Conservation (phyloP, 2,329 filamentous ascomycete genomes). For the Pseudopyrenochaeta lycopersici region DNA sequence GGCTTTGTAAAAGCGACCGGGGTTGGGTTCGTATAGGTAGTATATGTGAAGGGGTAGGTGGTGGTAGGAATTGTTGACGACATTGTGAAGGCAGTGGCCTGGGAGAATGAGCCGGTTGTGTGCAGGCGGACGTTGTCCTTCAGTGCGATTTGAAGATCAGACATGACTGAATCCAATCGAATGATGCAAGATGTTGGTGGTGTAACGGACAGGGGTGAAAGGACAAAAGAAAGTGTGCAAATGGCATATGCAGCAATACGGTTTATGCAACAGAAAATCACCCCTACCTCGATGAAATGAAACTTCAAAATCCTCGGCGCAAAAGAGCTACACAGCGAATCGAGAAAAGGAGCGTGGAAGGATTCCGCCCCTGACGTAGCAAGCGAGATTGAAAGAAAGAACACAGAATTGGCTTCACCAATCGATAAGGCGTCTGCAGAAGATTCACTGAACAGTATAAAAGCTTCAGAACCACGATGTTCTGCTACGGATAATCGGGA, state of each 20-base stretch:
- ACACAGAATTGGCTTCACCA: background rate
- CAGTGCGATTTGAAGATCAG: too few relatives aligned
- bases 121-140: background rate
- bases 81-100: background rate
- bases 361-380: background rate
- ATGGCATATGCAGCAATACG: background rate
- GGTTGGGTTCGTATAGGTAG: slow-evolving; percentile 19
- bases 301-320: background rate
- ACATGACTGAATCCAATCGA: too few relatives aligned
- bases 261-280: background rate
- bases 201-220: background rate
- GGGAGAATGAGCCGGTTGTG: background rate
- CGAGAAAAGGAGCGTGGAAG: background rate
- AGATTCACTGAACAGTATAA: background rate
- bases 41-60: slow-evolving; percentile 20
- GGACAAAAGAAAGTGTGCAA: background rate
- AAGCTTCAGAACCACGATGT: too few relatives aligned
- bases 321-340: background rate
- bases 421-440: background rate
- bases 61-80: slow-evolving; percentile 13
- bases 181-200: too few relatives aligned
- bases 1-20: slow-evolving; percentile 16
- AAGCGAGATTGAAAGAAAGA: background rate
- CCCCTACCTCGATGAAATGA: background rate
- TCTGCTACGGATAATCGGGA: too few relatives aligned